Base-by-base conservation (phyloP, 192 early-diverging fungal species). In the Gamsiella multidivaricata region DNA sequence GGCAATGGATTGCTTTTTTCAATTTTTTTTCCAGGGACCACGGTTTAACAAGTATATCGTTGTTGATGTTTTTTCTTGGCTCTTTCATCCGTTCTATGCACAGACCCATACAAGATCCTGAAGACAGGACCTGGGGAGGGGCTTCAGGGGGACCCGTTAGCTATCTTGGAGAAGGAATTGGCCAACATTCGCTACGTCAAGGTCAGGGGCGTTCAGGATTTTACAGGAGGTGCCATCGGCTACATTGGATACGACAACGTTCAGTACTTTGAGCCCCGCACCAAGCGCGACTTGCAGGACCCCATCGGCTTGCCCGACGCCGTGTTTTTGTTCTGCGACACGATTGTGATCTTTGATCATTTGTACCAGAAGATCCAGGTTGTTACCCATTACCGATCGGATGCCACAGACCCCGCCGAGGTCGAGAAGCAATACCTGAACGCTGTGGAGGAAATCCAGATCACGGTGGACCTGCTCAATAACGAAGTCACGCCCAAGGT, bases 231-330 rank as follows among this genome's bases (percentile, higher is more conserved):
- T 26, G 98, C 97, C 4, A 91, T 99, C 54, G 98, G 98, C 20
- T 99, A 97, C 80, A 94, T 99, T 57, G 86, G 92, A 45, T 99
- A 96, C 82, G 98, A 99, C 79, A 98, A 97, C 62, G 91, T 98
- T 46, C 92, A 94, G 79, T 94, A 97, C 80, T 99, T 99, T 91
- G 98, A 99, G 83, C 96, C 97, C 10, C 91, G 91, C 49, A 94
- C 94, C 2, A 91, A 88, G 42, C 85, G 89, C 50, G 74, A 91
- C 12, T 73, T 98, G 28, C 79, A 87, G 22, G 98, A 99, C 70
- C 91, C 94, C 12, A 80, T 98, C 18, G 93, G 86, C 15, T 83
- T 99, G 17, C 98, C 98, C 31, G 98, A 99, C 50, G 90, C 95
- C 41, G 85, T 98, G 18, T 94, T 99, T 62, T 82, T 99, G 84